Conservation (phyloP, 2,329 filamentous ascomycete species). For the Aspergillus sp. region DNA sequence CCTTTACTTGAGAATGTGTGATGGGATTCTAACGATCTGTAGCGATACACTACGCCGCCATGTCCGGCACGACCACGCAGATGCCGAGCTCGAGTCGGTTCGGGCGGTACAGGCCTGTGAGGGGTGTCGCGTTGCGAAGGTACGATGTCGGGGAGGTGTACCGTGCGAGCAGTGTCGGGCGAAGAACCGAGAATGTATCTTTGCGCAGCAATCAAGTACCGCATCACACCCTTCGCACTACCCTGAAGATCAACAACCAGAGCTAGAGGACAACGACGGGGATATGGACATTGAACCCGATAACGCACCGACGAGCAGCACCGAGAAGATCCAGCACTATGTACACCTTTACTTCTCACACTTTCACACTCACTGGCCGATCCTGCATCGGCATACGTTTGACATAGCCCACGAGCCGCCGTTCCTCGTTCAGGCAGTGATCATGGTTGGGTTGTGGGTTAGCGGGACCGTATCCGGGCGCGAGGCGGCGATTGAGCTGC, state of each 20-base stretch:
- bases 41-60: slow-evolving; percentile 27
- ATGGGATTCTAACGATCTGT: not conserved
- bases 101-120: slow-evolving; percentile 23
- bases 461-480: slow-evolving; percentile 19
- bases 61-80: slow-evolving; percentile 23
- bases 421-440: slow-evolving; percentile 29
- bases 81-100: slow-evolving; percentile 7
- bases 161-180: slow-evolving; percentile 14
- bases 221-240: not conserved
- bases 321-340: slow-evolving; percentile 9
- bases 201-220: not conserved
- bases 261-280: not conserved
- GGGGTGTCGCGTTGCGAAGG: slow-evolving; percentile 18
- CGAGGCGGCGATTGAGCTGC: slow-evolving; percentile 25
- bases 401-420: slow-evolving; percentile 21
- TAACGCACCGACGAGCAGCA: not conserved
- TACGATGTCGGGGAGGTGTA: slow-evolving; percentile 15
- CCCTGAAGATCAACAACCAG: not conserved
- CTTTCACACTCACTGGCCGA: slow-evolving; percentile 33
- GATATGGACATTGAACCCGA: not conserved
- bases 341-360: slow-evolving; percentile 28
- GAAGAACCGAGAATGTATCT: not conserved
- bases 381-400: slow-evolving; percentile 29
- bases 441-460: slow-evolving; percentile 31
- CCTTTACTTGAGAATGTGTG: no score